Base-by-base conservation (phyloP, 2,329 filamentous ascomycete genomes). In the Neonectria punicea region DNA sequence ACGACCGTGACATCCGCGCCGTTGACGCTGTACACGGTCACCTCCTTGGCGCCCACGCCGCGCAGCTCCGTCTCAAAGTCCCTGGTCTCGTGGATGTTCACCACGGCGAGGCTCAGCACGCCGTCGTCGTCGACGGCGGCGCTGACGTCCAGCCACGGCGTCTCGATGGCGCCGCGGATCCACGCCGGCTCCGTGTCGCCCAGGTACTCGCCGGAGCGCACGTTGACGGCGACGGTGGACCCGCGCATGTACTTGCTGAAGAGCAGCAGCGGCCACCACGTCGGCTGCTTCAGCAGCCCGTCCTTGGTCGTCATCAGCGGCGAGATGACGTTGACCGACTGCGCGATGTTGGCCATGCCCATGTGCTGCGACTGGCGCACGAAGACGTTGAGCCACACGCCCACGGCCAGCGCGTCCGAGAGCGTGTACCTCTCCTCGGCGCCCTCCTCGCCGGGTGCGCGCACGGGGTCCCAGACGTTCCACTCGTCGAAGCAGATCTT, bases 401-500 rank as follows among this genome's bases (percentile, higher is more conserved):
- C 87, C 0, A 94, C 91, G n/a, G 91, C 92, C 16, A 94, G 83
- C 1, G 90, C 91, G 70, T 94, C 92, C 0, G 90, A 92, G 8
- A 94, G 85, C 0, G 89, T 93, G 80, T 94, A 73, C 72, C 79
- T 81, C 75, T 94, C 91, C 78, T 94, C 92, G 6, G 90, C 92
- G 16, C 92, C 92, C 65, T 86, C 77, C 71, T 91, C 88, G 16
- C 92, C 92, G 0, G 90, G 90, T 0, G 92, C 91, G 9, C 91
- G 87, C 58, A 85, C 82, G 0, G 91, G 90, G 71, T 93, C 91
- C 92, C 92, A 94, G 9, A 94, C 91, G 76, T 94, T 94, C 92
- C 92, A 94, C 78, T 94, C 92, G 75, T 94, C 92, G 75, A 94
- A 94, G 82, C 92, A 94, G 76, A 94, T 93, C 56, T 85, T 90